These are phyloP conservation scores for Debaryomyces sp. DNA, from an alignment of 1,139 yeast species.

Conservation along the genomic window DNA sequence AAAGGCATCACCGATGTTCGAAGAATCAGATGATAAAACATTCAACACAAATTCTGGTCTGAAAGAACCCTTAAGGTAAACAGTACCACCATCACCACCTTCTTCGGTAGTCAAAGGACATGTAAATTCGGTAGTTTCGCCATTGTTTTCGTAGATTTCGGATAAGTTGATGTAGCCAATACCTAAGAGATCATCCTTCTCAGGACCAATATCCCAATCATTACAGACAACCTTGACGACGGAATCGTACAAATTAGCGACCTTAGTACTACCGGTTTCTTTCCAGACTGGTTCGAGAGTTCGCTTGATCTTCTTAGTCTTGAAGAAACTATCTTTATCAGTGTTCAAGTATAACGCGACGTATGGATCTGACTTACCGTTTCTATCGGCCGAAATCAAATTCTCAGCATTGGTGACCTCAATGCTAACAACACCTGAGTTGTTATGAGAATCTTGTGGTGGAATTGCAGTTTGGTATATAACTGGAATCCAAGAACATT, in stretches of 20 bases:
- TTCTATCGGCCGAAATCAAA: constrained; percentile 80
- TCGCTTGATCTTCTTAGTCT: constrained; percentile 80
- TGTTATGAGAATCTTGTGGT: constrained; percentile 71
- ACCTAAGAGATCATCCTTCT: constrained; percentile 81
- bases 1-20: constrained; percentile 47
- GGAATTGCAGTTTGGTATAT: constrained; percentile 63
- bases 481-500: constrained; percentile 78
- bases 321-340: constrained; percentile 57
- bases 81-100: constrained; percentile 63
- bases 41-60: constrained; percentile 68
- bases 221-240: constrained; percentile 57
- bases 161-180: constrained; percentile 59
- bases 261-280: constrained; percentile 56
- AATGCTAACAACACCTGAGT: constrained; percentile 73
- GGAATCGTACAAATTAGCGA: constrained; percentile 64
- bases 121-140: constrained; percentile 48
- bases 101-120: constrained; percentile 59
- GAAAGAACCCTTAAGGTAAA: constrained; percentile 62
- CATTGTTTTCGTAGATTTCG: constrained; percentile 58
- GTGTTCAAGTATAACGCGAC: constrained; percentile 68
- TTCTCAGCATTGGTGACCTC: constrained; percentile 67
- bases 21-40: constrained; percentile 37
- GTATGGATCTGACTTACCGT: constrained; percentile 94
- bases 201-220: constrained; percentile 95
- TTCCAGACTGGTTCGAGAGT: constrained; percentile 90